These are phyloP conservation scores for Chrysoporthe austroafricana DNA, from an alignment of 2,329 filamentous ascomycete genomes.

Conservation along the genomic window DNA sequence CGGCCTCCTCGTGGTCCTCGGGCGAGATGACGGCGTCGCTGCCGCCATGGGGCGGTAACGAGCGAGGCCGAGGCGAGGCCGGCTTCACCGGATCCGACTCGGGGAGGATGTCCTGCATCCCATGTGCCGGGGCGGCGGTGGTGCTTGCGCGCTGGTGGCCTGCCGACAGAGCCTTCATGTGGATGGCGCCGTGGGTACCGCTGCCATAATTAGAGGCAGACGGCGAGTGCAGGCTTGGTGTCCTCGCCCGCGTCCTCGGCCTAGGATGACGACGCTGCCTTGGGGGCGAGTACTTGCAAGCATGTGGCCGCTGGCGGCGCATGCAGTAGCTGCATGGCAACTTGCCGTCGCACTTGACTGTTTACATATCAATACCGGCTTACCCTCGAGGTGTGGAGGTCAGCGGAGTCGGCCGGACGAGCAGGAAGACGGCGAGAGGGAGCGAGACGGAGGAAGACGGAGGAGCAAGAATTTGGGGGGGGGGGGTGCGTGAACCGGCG, in stretches of 20 bases:
- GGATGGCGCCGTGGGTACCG: conserved; percentile 11
- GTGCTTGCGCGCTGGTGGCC: conserved; percentile 19
- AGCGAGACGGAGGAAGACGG: not conserved
- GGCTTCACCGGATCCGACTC: not conserved
- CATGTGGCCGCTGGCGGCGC: conserved; percentile 45
- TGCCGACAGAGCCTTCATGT: conserved; percentile 10
- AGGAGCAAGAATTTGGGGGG: not conserved
- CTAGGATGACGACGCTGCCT: conserved; percentile 40
- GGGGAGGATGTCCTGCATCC: not conserved
- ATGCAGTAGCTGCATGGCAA: conserved; percentile 56
- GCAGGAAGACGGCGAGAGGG: not conserved
- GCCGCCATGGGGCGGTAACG: conserved; percentile 23
- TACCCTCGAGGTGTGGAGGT: not conserved
- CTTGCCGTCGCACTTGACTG: conserved; percentile 57
- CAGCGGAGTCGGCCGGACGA: not conserved
- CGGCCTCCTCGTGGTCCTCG: conserved; percentile 50
- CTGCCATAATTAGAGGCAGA: conserved; percentile 19
- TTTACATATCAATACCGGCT: not conserved
- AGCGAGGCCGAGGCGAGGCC: not conserved
- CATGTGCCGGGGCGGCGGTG: conserved; percentile 13
- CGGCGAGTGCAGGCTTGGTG: conserved; percentile 29
- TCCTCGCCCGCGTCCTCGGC: conserved; percentile 31
- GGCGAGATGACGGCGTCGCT: conserved; percentile 37
- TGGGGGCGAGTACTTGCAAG: conserved; percentile 54
- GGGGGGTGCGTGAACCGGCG: conserved; percentile 29